Evolutionary conservation across 2,329 filamentous ascomycete genomes (phyloP).

Genomic region (Pleomassaria siparia): DNA sequence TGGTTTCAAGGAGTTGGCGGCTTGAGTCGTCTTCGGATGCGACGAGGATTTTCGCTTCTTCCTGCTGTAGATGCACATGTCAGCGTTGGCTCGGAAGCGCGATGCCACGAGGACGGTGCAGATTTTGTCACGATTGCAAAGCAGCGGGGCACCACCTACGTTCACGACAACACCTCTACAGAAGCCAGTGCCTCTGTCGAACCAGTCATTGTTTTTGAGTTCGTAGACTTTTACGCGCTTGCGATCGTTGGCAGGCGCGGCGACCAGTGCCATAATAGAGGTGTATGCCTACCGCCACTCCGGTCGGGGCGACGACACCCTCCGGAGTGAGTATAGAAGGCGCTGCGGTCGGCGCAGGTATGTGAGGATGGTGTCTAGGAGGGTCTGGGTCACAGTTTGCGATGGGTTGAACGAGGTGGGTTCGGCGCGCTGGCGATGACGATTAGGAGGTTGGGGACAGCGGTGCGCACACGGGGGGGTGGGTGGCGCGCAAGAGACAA

Average conservation of each 20-base stretch:
- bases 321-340: conserved; percentile 37
- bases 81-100: conserved; percentile 28
- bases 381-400: conserved; percentile 18
- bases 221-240: conserved; percentile 97
- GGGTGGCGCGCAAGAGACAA: not conserved
- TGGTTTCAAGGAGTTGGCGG: conserved; percentile 81
- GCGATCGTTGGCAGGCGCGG: conserved; percentile 52
- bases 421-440: conserved; percentile 21
- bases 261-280: conserved; percentile 43
- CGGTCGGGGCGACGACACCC: conserved; percentile 34
- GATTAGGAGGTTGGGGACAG: conserved; percentile 15
- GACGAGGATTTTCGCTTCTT: conserved; percentile 86
- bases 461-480: conserved; percentile 3
- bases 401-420: conserved; percentile 13
- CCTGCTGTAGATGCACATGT: conserved; percentile 59
- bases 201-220: conserved; percentile 98
- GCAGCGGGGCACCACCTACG: conserved; percentile 54
- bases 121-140: conserved; percentile 5
- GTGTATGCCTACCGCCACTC: conserved; percentile 32
- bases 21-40: conserved; percentile 90
- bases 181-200: conserved; percentile 94
- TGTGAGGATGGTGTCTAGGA: conserved; percentile 11
- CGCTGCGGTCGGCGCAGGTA: conserved; percentile 24
- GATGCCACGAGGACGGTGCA: conserved; percentile 17
- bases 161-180: conserved; percentile 76